These are phyloP conservation scores for Cucumis cinereus DNA, from an alignment of 306 rosid genomes.

Conservation along the genomic window DNA sequence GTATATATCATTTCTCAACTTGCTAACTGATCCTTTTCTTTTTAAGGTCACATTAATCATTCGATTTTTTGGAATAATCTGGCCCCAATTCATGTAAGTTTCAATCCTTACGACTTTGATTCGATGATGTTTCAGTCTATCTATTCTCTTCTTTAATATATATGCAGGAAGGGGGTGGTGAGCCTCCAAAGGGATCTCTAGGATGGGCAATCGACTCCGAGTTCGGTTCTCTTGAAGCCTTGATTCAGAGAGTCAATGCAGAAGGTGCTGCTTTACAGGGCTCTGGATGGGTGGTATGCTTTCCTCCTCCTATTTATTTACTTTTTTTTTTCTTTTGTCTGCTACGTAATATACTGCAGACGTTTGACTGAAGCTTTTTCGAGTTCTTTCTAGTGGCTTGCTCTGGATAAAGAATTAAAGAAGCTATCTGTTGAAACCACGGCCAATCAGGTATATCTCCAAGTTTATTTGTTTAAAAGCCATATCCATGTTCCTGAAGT, in stretches of 20 bases:
- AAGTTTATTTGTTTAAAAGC: background rate
- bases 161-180: slow-evolving; percentile 92
- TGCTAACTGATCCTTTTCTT: background rate
- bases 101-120: background rate
- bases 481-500: background rate
- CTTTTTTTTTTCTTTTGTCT: background rate
- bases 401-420: slow-evolving; percentile 77
- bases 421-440: slow-evolving; percentile 88
- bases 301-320: slow-evolving; percentile 37
- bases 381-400: slow-evolving; percentile 71
- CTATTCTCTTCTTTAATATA: background rate
- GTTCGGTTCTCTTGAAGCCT: slow-evolving; percentile 60
- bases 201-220: slow-evolving; percentile 81
- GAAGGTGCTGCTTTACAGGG: slow-evolving; percentile 98
- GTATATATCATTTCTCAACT: background rate
- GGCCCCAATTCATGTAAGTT: slow-evolving; percentile 25
- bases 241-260: slow-evolving; percentile 50
- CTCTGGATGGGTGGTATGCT: slow-evolving; percentile 99
- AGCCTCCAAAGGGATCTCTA: slow-evolving; percentile 53
- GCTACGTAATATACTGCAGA: background rate
- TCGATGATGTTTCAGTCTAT: background rate
- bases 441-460: slow-evolving; percentile 61
- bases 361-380: slow-evolving; percentile 3
- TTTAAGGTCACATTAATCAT: slow-evolving; percentile 75
- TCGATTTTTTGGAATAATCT: slow-evolving; percentile 44